Evolutionary conservation across 106 monocot species (phyloP), one percentile per base, ranked within the genome.

Genomic region (Hemerocallis citrina): DNA sequence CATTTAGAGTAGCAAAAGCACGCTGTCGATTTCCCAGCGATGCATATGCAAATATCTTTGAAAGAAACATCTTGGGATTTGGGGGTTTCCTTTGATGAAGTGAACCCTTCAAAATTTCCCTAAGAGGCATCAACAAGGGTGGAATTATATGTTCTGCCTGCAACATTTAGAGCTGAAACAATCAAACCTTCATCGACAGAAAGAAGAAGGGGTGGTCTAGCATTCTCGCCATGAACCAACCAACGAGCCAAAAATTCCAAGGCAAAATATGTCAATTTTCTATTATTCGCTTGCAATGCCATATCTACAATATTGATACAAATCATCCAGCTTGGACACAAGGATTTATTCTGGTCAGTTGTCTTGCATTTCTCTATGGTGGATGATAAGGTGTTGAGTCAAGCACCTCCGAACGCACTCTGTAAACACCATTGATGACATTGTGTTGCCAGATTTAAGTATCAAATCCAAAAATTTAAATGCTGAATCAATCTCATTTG

Each of bases 161-260:
- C 98, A 63, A 82, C 67, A 59, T 72, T 42, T 24, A 92, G 62
- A 22, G 92, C 79, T 49, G 92, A 79, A 2, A 75, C 59, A 15
- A 75, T 33, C 65, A 99, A 69, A 23, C 98, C 98, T 78, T 99
- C 98, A 40, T 99, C 88, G 3, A 72, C 85, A n/a, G 98, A 88
- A 52, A 92, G 98, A 46, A 65, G 68, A 70, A 82, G 61, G 23
- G 84, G 67, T n/a, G 92, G 98, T 25, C 75, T 69, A 36, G 77
- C 79, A 72, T 64, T 73, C 62, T 92, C 85, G 55, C 92, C 88
- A 50, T 79, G 92, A 57, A 41, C 79, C 46, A 99, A 92, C 98
- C 98, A 99, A 24, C 92, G 68, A 55, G 79, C 81, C 27, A 99
- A 57, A 69, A 88, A 92, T 67, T 85, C 85, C 32, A 99, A 77